Conservation (phyloP, 148 eudicot species). For the Vaccinium myrtillus region DNA sequence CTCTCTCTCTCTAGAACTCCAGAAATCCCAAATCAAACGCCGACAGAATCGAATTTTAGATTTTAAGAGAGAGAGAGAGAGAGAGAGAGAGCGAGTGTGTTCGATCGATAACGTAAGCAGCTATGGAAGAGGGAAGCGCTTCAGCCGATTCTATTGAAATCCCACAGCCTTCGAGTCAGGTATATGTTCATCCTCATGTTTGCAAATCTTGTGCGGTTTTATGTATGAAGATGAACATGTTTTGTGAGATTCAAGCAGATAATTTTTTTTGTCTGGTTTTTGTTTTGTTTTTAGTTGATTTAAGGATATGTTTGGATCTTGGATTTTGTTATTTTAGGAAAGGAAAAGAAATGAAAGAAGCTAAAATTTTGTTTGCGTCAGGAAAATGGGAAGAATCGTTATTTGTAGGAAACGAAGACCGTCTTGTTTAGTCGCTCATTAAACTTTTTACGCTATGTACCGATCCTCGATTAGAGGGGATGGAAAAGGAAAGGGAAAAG, state of each 20-base stretch:
- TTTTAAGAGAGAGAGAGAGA: background rate
- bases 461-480: background rate
- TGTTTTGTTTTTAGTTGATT: background rate
- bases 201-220: background rate
- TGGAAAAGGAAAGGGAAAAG: background rate
- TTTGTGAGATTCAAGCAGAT: no score
- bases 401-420: background rate
- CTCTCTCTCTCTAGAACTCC: no score
- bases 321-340: background rate
- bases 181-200: background rate
- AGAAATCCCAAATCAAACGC: background rate
- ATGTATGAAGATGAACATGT: background rate
- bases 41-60: background rate
- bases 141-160: conserved; percentile 7
- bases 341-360: background rate
- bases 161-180: background rate
- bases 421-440: background rate
- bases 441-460: background rate
- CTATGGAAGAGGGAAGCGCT: background rate
- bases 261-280: background rate
- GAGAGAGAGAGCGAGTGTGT: no score
- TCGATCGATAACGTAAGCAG: background rate
- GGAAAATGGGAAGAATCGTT: background rate
- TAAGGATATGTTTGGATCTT: background rate
- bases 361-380: background rate